Evolutionary conservation across 192 early-diverging fungal species (phyloP), one percentile per base, ranked within the genome.

Genomic region (Umbelopsis sp.): DNA sequence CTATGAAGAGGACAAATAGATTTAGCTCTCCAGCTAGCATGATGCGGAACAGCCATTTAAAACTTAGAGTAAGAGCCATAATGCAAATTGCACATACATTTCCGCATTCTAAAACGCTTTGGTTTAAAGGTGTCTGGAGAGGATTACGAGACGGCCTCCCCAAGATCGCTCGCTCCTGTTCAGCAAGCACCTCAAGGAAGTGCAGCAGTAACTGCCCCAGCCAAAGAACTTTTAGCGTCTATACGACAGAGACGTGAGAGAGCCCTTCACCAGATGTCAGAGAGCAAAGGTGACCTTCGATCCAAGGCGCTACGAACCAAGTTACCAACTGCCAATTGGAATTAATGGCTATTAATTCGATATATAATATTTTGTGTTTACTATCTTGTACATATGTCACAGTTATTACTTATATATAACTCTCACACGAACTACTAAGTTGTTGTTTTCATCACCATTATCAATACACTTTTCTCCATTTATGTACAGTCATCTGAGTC

Each of bases 351-450:
- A 30, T 35, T 37, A 2, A 30, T 35, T 61, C 7, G 27, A 61
- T 25, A 61, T 35, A 61, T 12, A 61, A 25, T 30, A 61, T 25
- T 16, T 0, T 49, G 15, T 49, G 15, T 49, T 49, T 61, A 61
- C 33, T 30, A 25, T 35, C 55, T 61, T 61, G 55, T 61, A 61
- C 25, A 61, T 61, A 61, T 61, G 33, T 35, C 27, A 61, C 22
- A n/a, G 48, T 53, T 53, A 3, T 10, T 10, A 9, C 3, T 30
- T 3, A 30, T 30, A 30, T 30, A 30, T 30, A 30, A 30, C 27
- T 30, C 27, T 30, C 27, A 30, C 27, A 30, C 27, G 27, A 30
- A 30, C 27, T 30, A 30, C 3, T 30, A 30, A 1, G 27, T 30
- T 30, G 27, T 30, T 41, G 37, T 41, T 41, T 37, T 41, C 37